Base-by-base conservation (phyloP, 805 yeast species). In the Schwanniomyces pseudopolymorphus region DNA sequence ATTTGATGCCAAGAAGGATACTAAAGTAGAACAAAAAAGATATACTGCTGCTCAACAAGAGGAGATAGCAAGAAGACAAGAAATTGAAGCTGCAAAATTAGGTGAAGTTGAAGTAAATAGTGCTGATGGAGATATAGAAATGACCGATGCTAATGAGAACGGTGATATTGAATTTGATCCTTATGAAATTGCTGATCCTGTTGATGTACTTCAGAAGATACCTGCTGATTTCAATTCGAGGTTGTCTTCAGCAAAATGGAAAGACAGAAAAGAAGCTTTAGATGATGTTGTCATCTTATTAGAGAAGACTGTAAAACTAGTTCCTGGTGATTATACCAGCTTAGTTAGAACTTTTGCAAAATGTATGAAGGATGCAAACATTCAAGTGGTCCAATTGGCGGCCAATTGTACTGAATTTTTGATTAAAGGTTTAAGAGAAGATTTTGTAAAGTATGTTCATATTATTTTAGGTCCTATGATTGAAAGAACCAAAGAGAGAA, bases 401-500 rank as follows among this genome's bases (percentile, higher is more conserved):
- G 85, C 96, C 1, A 80, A 81, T 46, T 80, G 86, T 39, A 67
- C 84, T 16, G 80, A 76, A 45, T 64, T 65, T 25, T 61, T 92
- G 27, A 87, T 89, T 1, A 75, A 74, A 25, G 96, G 96, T 1
- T 69, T 94, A 40, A 74, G 83, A 45, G 54, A 62, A 1, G 71
- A 69, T 4, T 89, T 88, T 58, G 74, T 70, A 19, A 77, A 70
- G 49, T 85, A 86, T 61, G 77, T 72, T 38, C 48, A 70, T 0
- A 56, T 75, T 1, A 76, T 88, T 1, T 69, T 89, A 21, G 64
- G 68, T 2, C 84, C 94, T 0, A 64, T 87, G 47, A 65, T 94
- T 37, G 97, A 89, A 53, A 77, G 97, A 55, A 80, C 88, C 11
- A 91, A 89, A 59, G 99, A 94, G 62, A 90, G 87, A 70, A 92